A percentile compares a stretch with the other conserved stretches of the same genome.
phyloP scores from a whole-genome alignment of 768 basidiomycete genomes.

The Boletus vinaceobasis region DNA sequence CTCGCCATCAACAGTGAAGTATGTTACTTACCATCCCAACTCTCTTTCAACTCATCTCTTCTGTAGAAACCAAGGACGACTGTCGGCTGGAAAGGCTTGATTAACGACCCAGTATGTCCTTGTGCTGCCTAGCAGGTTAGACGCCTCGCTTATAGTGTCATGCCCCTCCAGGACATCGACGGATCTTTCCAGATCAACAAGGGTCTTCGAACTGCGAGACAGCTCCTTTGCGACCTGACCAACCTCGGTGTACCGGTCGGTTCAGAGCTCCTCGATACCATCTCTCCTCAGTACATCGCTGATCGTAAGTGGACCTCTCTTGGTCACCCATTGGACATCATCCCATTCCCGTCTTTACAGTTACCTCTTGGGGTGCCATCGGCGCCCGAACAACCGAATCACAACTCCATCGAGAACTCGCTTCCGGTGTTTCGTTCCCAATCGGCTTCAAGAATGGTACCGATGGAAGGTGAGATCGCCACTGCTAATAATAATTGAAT shows the following conservation, averaged over 20 bases:
- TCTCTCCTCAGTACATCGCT: slow-evolving; percentile 78
- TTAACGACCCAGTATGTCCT: slow-evolving; percentile 69
- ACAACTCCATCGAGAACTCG: slow-evolving; percentile 95
- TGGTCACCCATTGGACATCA: background rate
- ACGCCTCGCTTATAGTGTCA: background rate
- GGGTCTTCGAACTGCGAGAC: slow-evolving; percentile 82
- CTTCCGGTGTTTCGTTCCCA: slow-evolving; percentile 94
- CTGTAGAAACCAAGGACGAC: slow-evolving; percentile 91
- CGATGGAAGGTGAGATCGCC: slow-evolving; percentile 65
- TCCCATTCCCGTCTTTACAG: slow-evolving; percentile 27
- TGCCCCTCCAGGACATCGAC: slow-evolving; percentile 61
- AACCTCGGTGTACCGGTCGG: slow-evolving; percentile 89
- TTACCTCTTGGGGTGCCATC: slow-evolving; percentile 92
- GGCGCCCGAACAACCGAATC: slow-evolving; percentile 97
- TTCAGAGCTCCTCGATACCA: slow-evolving; percentile 87
- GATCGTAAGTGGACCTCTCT: slow-evolving; percentile 49
- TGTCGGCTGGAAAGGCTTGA: slow-evolving; percentile 96
- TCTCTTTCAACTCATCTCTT: slow-evolving; percentile 7
- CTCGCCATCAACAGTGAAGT: slow-evolving; percentile 37
- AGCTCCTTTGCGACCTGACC: slow-evolving; percentile 90
- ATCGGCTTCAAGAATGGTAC: slow-evolving; percentile 99
- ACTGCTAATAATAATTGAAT: background rate
- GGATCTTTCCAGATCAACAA: slow-evolving; percentile 96
- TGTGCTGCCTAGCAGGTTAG: background rate
- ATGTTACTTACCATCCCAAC: background rate